These are phyloP conservation scores for Schoenoplectus tabernaemontani DNA, from an alignment of 202 grass and related monocot genomes.

Conservation along the genomic window DNA sequence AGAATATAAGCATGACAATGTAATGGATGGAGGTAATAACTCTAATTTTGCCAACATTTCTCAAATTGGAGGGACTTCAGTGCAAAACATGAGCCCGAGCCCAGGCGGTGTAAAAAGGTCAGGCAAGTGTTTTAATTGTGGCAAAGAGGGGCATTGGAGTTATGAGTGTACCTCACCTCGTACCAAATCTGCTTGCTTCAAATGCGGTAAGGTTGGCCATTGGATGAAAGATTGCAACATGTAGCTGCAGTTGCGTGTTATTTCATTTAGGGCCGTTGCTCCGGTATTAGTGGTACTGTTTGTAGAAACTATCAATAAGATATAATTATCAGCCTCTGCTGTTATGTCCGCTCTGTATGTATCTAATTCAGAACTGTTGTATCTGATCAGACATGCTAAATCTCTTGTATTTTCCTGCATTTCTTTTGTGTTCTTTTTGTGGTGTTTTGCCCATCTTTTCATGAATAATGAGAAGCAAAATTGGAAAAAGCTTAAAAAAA, in stretches of 20 bases:
- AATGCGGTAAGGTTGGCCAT: slow-evolving; percentile 30
- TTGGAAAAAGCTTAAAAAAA: neutral
- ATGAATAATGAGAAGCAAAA: neutral
- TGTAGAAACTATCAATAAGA: neutral
- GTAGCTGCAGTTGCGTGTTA: neutral
- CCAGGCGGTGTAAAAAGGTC: neutral
- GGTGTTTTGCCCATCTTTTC: neutral
- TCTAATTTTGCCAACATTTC: neutral
- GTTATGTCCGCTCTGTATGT: neutral
- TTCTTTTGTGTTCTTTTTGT: neutral
- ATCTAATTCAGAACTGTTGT: neutral
- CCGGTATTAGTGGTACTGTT: neutral
- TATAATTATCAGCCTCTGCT: neutral
- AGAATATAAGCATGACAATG: neutral
- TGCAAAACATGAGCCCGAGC: neutral
- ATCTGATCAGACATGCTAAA: neutral
- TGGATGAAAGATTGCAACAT: slow-evolving; percentile 27
- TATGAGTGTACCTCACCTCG: slow-evolving; percentile 14
- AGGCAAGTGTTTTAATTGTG: slow-evolving; percentile 21
- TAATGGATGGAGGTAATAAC: neutral
- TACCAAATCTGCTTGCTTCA: slow-evolving; percentile 1
- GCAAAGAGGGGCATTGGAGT: slow-evolving; percentile 26
- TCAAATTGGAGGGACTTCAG: neutral
- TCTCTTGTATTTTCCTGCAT: no score
- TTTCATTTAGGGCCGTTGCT: neutral